These are phyloP conservation scores for Pittosporum tobira DNA, from an alignment of 129 eudicot species.

Conservation along the genomic window DNA sequence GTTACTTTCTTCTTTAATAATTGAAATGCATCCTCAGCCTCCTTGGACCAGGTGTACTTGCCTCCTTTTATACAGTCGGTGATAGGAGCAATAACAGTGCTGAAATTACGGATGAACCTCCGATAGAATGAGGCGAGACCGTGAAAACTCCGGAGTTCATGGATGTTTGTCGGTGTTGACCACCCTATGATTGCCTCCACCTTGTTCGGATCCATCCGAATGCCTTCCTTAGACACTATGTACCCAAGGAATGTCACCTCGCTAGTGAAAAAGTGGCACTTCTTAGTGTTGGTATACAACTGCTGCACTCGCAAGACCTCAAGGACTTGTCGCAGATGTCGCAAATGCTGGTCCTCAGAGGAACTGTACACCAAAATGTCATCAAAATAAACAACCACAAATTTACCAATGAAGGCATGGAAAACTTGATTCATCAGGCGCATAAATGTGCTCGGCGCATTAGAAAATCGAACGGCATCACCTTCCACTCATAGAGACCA, in stretches of 20 bases:
- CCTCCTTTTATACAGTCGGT: neutral
- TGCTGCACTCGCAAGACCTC: no score
- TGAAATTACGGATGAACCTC: no score
- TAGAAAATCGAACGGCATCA: no score
- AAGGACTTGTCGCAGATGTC: neutral
- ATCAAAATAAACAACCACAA: no score
- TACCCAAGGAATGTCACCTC: neutral
- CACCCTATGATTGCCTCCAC: neutral
- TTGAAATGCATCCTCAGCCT: neutral
- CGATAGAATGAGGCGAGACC: neutral
- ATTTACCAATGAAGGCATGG: no score
- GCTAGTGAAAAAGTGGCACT: no score
- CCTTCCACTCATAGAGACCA: no score
- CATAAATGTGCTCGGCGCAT: no score
- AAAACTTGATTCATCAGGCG: no score
- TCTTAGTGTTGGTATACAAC: no score
- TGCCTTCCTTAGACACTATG: neutral
- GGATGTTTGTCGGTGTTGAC: neutral
- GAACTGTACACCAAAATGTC: no score
- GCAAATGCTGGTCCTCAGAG: neutral
- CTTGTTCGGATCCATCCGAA: neutral
- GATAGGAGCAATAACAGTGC: neutral
- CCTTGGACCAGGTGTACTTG: neutral
- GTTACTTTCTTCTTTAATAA: neutral
- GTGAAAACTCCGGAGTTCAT: neutral